Percentiles rank a stretch among this genome's conserved stretches.
Evolutionary conservation across 352 stramenopile species (phyloP).

Genomic region (Pythium vanterpoolii): DNA sequence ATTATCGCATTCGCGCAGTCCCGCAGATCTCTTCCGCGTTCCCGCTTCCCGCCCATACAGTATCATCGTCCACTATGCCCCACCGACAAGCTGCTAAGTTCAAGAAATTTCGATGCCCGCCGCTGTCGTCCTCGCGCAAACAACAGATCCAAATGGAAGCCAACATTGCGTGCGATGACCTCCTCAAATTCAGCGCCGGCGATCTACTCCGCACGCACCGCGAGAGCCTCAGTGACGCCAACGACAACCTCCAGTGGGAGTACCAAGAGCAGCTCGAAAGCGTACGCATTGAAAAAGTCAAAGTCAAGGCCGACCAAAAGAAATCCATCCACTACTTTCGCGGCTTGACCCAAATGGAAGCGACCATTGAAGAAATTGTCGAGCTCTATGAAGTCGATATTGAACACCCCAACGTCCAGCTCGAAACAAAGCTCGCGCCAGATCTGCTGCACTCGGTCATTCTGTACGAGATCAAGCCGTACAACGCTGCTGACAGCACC

Average conservation of each 20-base stretch:
- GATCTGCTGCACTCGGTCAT: conserved; percentile 78
- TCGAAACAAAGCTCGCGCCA: conserved; percentile 69
- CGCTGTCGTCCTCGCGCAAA: conserved; percentile 50
- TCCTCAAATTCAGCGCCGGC: conserved; percentile 66
- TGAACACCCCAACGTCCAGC: conserved; percentile 64
- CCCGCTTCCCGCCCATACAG: background rate
- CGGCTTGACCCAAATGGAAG: conserved; percentile 65
- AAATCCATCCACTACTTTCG: conserved; percentile 73
- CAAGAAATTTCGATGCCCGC: conserved; percentile 78
- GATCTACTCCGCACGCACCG: conserved; percentile 30
- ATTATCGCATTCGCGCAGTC: background rate
- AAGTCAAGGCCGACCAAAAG: conserved; percentile 53
- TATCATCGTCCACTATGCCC: conserved; percentile 11
- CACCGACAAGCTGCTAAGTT: conserved; percentile 59
- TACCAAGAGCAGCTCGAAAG: conserved; percentile 67
- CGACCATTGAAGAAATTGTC: conserved; percentile 63
- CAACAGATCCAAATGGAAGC: conserved; percentile 71
- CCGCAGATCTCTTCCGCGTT: background rate
- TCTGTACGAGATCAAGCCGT: conserved; percentile 72
- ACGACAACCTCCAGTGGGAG: conserved; percentile 65
- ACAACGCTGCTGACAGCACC: conserved; percentile 42
- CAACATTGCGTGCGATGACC: conserved; percentile 72
- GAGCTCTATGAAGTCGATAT: conserved; percentile 75
- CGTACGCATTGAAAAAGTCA: conserved; percentile 75
- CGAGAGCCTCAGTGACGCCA: background rate